A percentile compares a stretch with the other conserved stretches of the same genome.
phyloP scores from a whole-genome alignment of 306 rosid genomes.

The Ammopiptanthus mongolicus region DNA sequence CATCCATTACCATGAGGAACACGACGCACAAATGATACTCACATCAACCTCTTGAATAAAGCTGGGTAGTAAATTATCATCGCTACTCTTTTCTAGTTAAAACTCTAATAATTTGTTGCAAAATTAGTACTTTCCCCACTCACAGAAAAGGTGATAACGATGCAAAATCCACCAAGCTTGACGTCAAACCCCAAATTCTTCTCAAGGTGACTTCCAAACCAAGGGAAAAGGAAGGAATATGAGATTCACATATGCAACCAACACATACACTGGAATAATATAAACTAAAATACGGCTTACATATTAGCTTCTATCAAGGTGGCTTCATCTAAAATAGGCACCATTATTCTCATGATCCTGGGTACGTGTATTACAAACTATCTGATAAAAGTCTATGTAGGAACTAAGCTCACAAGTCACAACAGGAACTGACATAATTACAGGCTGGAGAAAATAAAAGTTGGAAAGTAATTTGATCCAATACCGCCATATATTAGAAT shows the following conservation, averaged over 20 bases:
- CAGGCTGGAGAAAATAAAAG: background rate
- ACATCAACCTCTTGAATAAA: background rate
- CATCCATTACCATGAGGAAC: background rate
- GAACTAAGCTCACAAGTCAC: conserved; percentile 3
- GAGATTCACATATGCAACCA: background rate
- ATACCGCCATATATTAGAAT: background rate
- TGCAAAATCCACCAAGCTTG: background rate
- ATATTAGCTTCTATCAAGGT: background rate
- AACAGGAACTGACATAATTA: conserved; percentile 9
- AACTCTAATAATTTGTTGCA: background rate
- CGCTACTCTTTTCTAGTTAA: background rate
- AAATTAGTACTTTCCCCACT: background rate
- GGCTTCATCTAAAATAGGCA: conserved; percentile 23
- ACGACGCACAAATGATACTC: background rate
- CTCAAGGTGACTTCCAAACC: background rate
- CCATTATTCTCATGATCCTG: conserved; percentile 11
- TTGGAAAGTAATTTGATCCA: background rate
- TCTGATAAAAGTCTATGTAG: background rate
- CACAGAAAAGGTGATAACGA: background rate
- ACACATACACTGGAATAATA: background rate
- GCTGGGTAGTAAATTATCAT: background rate
- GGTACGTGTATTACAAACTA: background rate
- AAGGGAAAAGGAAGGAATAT: background rate
- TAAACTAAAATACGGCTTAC: background rate
- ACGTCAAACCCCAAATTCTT: background rate